Percentiles rank a stretch among this genome's conserved stretches.
Evolutionary conservation across 768 basidiomycete genomes (phyloP).

Genomic region (Pulveroboletus frians): DNA sequence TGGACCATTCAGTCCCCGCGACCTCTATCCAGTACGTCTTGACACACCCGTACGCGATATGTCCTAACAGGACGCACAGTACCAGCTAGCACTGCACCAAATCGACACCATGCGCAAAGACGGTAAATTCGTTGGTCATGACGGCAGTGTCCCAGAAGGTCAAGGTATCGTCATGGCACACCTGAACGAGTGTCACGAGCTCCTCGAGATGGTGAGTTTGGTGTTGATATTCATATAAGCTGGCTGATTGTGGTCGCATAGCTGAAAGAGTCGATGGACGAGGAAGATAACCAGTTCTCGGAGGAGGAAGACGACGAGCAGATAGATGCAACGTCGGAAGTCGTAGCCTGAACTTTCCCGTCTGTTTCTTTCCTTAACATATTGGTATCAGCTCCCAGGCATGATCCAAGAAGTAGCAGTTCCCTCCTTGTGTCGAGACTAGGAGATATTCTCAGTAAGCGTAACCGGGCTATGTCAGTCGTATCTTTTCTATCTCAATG

Average conservation of each 20-base stretch:
- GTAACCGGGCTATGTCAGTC: background rate
- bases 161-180: slow-evolving; percentile 96
- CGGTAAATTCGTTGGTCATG: slow-evolving; percentile 85
- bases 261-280: slow-evolving; percentile 83
- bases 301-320: slow-evolving; percentile 45
- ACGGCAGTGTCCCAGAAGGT: slow-evolving; percentile 89
- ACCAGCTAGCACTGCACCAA: slow-evolving; percentile 91
- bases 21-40: slow-evolving; percentile 81
- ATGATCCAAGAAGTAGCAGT: background rate
- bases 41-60: background rate
- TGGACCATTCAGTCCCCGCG: slow-evolving; percentile 85
- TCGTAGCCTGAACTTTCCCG: slow-evolving; percentile 6
- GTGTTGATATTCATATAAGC: background rate
- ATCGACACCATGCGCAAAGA: slow-evolving; percentile 92
- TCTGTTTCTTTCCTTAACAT: background rate
- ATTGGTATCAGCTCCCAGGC: background rate
- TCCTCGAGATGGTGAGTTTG: slow-evolving; percentile 80
- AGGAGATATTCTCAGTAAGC: background rate
- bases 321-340: slow-evolving; percentile 11
- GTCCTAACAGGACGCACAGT: slow-evolving; percentile 41
- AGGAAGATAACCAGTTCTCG: slow-evolving; percentile 52
- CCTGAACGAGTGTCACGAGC: slow-evolving; percentile 91
- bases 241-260: background rate
- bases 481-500: background rate
- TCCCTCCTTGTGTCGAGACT: background rate